These are phyloP conservation scores for Inga oerstediana DNA, from an alignment of 306 rosid genomes.

Conservation along the genomic window DNA sequence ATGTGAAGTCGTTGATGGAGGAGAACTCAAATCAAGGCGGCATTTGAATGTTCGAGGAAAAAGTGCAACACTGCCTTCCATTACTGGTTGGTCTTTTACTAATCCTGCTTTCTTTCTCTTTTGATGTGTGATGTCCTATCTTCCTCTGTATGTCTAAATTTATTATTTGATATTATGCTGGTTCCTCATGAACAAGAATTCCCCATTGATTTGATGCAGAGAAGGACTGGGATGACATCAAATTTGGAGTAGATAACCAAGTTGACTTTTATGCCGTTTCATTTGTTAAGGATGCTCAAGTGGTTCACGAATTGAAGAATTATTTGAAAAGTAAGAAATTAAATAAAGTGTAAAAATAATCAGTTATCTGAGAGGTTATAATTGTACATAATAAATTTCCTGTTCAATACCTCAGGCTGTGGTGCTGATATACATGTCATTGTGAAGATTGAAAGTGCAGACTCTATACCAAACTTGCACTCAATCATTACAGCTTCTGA, in stretches of 20 bases:
- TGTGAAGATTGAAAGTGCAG: constrained; percentile 96
- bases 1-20: constrained; percentile 98
- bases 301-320: constrained; percentile 84
- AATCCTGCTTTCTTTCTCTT: constrained; percentile 12
- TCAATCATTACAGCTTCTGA: constrained; percentile 80
- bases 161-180: constrained; percentile 1
- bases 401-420: constrained; percentile 58
- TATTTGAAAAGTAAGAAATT: constrained; percentile 72
- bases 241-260: constrained; percentile 95
- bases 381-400: constrained; percentile 13
- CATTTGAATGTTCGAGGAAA: constrained; percentile 97
- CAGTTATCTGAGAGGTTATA: constrained; percentile 9
- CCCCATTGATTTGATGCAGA: constrained; percentile 64
- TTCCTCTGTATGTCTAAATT: neutral
- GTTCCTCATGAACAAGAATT: constrained; percentile 4
- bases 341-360: neutral
- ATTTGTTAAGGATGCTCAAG: constrained; percentile 95
- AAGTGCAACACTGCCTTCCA: constrained; percentile 97
- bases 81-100: constrained; percentile 70
- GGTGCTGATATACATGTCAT: constrained; percentile 92
- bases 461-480: constrained; percentile 89
- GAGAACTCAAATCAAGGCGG: constrained; percentile 93
- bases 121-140: neutral
- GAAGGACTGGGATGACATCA: constrained; percentile 99
- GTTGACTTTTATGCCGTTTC: constrained; percentile 99